Conservation (phyloP, 2,329 filamentous ascomycete species). For the Onygena corvina region DNA sequence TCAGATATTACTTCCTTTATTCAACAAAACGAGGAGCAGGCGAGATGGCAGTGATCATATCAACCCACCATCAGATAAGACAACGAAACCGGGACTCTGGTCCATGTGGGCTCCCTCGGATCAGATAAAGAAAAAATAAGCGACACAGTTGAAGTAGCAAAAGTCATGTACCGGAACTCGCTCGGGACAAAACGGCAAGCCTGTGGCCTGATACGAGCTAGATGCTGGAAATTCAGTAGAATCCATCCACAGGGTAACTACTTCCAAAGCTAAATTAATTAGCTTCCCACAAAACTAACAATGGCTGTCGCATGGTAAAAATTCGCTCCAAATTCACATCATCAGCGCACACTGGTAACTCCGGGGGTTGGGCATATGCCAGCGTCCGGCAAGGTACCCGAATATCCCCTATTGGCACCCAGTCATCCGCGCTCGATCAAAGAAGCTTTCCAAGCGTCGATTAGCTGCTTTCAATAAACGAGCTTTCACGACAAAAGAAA, state of each 20-base stretch:
- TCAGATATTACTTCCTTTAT: not conserved
- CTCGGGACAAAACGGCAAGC: slow-evolving; percentile 3
- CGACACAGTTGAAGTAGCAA: not conserved
- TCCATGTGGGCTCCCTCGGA: not conserved
- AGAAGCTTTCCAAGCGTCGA: not conserved
- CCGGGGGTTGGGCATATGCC: too few species aligned
- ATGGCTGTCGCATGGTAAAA: not conserved
- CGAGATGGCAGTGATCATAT: too few species aligned
- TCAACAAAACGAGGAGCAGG: not conserved
- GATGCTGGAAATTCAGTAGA: not conserved
- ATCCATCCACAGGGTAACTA: not conserved
- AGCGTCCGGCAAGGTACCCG: too few species aligned
- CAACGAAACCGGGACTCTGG: not conserved
- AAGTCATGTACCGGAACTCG: not conserved
- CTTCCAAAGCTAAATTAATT: not conserved
- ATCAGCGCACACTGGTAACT: too few species aligned
- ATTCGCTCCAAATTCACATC: too few species aligned
- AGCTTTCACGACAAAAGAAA: not conserved
- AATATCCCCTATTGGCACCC: too few species aligned
- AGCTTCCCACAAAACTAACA: not conserved
- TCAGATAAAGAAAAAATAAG: slow-evolving; percentile 5
- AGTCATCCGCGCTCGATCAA: too few species aligned
- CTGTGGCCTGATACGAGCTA: not conserved
- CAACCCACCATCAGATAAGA: slow-evolving; percentile 1
- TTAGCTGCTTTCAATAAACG: not conserved